Evolutionary conservation across 352 stramenopile species (phyloP), one percentile per base, ranked within the genome.

Genomic region (Pythium brassicae): DNA sequence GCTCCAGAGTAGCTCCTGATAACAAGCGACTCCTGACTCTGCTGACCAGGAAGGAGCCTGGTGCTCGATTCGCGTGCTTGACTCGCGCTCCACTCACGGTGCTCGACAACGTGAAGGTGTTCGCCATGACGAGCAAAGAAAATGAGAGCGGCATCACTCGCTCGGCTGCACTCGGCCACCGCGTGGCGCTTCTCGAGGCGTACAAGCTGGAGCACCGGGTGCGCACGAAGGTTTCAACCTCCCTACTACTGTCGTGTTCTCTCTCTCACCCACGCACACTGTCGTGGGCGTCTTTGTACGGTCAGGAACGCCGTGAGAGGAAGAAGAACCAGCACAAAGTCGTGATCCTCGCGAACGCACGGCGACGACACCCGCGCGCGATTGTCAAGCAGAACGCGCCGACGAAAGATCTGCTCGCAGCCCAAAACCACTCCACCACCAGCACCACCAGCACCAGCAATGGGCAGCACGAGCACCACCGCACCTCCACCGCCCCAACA

Each of bases 251-350:
- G 32, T 37, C 8, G 32, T 11, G 2, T 3, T 37, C 8, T 37
- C 32, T 9, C 1, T 37, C 6, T 37, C 14, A 37, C 32, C 14
- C 32, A 14, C 5, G 14, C 32, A 37, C 32, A 7, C 1, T 37
- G 5, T 37, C 32, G 32, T 11, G 8, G 9, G 32, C 14, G 1
- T 37, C n/a, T 37, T 37, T 11, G 32, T 37, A 9, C 32, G 2
- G 32, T 11, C 11, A 87, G 77, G 74, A 82, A 22, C 40, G 63
- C 2, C 66, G 74, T 54, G 72, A 73, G 35, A 63, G 44, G 9
- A 73, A 68, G 53, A 86, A 76, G 61, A 65, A 59, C 40, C 68
- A 70, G 32, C 72, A 86, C 55, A 89, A 87, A 53, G 63, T 74
- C 47, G 69, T 89, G 35, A 83, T 89, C 63, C 57, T 89, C 19